These are phyloP conservation scores for Berkeleyomyces rouxiae DNA, from an alignment of 2,329 filamentous ascomycete genomes.

Conservation along the genomic window DNA sequence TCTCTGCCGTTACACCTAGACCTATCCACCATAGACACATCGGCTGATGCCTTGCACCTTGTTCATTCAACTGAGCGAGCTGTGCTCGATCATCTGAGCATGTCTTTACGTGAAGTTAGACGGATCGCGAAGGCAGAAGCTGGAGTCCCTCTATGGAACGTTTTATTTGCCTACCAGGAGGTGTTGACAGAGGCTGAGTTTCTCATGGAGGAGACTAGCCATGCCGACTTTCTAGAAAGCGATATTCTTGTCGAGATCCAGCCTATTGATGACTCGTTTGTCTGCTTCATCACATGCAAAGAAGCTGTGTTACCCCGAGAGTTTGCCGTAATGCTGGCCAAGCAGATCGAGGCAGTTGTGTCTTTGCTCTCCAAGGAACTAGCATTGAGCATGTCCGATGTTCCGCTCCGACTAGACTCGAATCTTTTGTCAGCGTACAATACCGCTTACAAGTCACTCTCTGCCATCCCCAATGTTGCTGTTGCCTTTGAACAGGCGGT, in stretches of 20 bases:
- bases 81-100: constrained; percentile 43
- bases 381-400: background rate
- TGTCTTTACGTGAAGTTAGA: constrained; percentile 55
- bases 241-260: constrained; percentile 61
- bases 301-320: constrained; percentile 31
- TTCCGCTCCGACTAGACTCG: constrained; percentile 17
- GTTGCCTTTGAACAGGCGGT: constrained; percentile 38
- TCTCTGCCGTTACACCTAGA: constrained; percentile 58
- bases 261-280: constrained; percentile 31
- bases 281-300: constrained; percentile 32
- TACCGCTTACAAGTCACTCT: constrained; percentile 20
- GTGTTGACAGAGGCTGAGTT: constrained; percentile 29
- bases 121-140: constrained; percentile 38
- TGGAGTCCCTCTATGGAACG: constrained; percentile 50
- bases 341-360: constrained; percentile 42
- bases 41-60: constrained; percentile 43
- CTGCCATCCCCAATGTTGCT: constrained; percentile 29
- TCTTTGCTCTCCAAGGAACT: constrained; percentile 19
- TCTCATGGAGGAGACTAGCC: constrained; percentile 37
- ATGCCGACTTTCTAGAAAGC: constrained; percentile 60
- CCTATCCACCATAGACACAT: constrained; percentile 31
- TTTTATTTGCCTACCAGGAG: constrained; percentile 74
- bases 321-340: constrained; percentile 39
- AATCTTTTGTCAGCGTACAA: constrained; percentile 35
- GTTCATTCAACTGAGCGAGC: constrained; percentile 50